These are phyloP conservation scores for Xeromyces bisporus DNA, from an alignment of 495 filamentous ascomycete genomes.

Conservation along the genomic window DNA sequence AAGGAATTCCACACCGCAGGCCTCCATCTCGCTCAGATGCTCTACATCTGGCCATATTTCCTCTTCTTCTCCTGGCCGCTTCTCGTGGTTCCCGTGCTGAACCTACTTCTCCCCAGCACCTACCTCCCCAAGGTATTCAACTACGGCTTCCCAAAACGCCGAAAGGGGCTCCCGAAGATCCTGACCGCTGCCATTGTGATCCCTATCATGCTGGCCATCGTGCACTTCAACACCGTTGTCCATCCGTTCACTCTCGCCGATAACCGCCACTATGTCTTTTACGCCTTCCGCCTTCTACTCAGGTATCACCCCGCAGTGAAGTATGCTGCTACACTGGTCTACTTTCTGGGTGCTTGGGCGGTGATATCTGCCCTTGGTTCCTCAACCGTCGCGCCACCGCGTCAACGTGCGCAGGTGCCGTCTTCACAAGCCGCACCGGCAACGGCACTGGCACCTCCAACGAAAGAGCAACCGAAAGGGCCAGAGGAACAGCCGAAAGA, in stretches of 20 bases:
- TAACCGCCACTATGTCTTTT: slow-evolving; percentile 94
- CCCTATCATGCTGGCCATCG: slow-evolving; percentile 34
- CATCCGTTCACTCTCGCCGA: slow-evolving; percentile 95
- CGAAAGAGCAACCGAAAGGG: slow-evolving; percentile 10
- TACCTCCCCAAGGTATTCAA: slow-evolving; percentile 22
- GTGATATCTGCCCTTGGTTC: slow-evolving; percentile 38
- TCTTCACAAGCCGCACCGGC: slow-evolving; percentile 4
- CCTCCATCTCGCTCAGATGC: slow-evolving; percentile 78
- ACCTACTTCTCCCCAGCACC: slow-evolving; percentile 18
- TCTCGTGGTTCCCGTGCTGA: slow-evolving; percentile 35
- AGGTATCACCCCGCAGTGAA: slow-evolving; percentile 41
- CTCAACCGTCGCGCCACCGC: slow-evolving; percentile 11
- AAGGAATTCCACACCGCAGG: slow-evolving; percentile 86
- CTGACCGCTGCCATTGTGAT: slow-evolving; percentile 21
- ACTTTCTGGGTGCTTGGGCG: slow-evolving; percentile 43
- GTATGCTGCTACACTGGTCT: slow-evolving; percentile 50
- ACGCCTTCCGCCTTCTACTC: slow-evolving; percentile 77
- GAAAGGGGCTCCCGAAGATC: slow-evolving; percentile 20
- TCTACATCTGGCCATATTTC: slow-evolving; percentile 85
- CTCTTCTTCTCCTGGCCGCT: slow-evolving; percentile 79
- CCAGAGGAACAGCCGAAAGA: slow-evolving; percentile 12
- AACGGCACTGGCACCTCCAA: slow-evolving; percentile 1
- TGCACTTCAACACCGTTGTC: slow-evolving; percentile 77
- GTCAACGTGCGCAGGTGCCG: slow-evolving; percentile 12
- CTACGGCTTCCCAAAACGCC: slow-evolving; percentile 19